These are phyloP conservation scores for Tetradesmus lagerheimii DNA, from an alignment of 139 green algal genomes.

Conservation along the genomic window DNA sequence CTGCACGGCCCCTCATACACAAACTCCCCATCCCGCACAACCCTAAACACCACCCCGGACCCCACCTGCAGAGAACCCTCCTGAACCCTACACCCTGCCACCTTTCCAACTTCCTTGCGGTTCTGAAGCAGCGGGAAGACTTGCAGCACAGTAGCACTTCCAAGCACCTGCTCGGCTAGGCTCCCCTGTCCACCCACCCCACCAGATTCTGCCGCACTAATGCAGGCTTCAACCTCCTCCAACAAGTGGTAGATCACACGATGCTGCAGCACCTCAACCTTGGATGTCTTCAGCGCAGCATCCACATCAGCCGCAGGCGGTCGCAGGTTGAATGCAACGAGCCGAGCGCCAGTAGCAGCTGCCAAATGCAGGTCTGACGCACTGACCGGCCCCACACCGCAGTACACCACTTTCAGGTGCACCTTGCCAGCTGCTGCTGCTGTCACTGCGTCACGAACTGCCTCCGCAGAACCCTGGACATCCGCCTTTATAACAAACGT, in stretches of 20 bases:
- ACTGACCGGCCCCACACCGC: conserved; percentile 81
- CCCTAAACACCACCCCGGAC: conserved; percentile 57
- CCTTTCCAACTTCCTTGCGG: conserved; percentile 44
- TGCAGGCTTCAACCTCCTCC: conserved; percentile 57
- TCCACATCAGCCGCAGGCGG: conserved; percentile 56
- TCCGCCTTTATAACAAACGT: conserved; percentile 89
- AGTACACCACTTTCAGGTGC: conserved; percentile 64
- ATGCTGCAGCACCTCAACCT: conserved; percentile 70
- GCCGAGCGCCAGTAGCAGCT: conserved; percentile 65
- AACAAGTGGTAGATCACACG: conserved; percentile 90
- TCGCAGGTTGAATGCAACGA: conserved; percentile 87
- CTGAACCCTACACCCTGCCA: conserved; percentile 72
- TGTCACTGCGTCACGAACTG: conserved; percentile 63
- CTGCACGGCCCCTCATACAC: conserved; percentile 69
- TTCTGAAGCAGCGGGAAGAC: conserved; percentile 54
- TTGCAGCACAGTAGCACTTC: conserved; percentile 56
- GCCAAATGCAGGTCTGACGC: conserved; percentile 81
- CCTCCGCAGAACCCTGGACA: conserved; percentile 81
- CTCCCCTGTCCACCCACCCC: not conserved
- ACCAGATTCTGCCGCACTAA: not conserved
- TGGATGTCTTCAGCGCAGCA: conserved; percentile 47
- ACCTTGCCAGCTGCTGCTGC: not conserved
- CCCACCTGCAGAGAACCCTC: conserved; percentile 55
- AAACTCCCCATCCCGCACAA: conserved; percentile 71
- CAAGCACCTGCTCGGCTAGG: conserved; percentile 55